Evolutionary conservation across 164 flowering plant genomes (phyloP).

Genomic region (Santalum album): DNA sequence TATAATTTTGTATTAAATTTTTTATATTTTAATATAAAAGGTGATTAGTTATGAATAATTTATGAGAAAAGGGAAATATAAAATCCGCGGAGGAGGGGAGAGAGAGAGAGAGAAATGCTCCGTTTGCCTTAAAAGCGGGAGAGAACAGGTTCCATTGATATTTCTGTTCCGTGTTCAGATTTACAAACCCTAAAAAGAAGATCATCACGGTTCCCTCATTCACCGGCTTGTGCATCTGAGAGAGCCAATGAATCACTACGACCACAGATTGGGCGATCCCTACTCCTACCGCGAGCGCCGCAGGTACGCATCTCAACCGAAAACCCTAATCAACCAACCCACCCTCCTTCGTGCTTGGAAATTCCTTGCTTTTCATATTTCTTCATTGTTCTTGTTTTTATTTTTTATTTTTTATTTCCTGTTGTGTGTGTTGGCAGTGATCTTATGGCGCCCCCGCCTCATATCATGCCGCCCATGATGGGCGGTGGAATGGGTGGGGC

Average conservation of each 20-base stretch:
- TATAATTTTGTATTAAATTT: too few relatives aligned
- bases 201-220: too few relatives aligned
- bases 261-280: constrained; percentile 53
- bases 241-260: constrained; percentile 46
- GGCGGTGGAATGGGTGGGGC: constrained; percentile 18
- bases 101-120: too few relatives aligned
- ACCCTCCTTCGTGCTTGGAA: background rate
- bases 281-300: constrained; percentile 71
- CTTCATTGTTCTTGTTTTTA: background rate
- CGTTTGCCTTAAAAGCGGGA: too few relatives aligned
- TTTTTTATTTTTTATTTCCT: background rate
- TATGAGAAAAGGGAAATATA: too few relatives aligned
- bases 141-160: too few relatives aligned
- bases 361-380: background rate
- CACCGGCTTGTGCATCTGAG: too few relatives aligned
- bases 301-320: constrained; percentile 27
- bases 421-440: constrained; percentile 25
- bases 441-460: constrained; percentile 25
- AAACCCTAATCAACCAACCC: background rate
- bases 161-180: too few relatives aligned
- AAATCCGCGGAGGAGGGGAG: too few relatives aligned
- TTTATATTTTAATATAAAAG: too few relatives aligned
- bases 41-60: too few relatives aligned
- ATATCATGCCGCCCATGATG: constrained; percentile 13
- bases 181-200: too few relatives aligned